Conservation (phyloP, 2,329 filamentous ascomycete species). For the Curvularia hawaiiensis region DNA sequence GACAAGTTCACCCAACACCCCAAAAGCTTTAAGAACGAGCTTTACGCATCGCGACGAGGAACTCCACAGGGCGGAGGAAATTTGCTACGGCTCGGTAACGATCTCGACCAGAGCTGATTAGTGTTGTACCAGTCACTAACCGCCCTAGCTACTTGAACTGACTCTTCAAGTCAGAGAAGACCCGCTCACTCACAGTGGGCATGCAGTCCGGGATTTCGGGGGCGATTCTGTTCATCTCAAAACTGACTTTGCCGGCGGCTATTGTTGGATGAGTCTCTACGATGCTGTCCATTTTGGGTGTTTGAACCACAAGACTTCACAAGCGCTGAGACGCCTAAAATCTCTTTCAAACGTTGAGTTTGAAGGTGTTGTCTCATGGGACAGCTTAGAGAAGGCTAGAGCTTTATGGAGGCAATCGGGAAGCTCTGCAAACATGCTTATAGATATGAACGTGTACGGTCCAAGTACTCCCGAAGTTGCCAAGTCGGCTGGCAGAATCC, state of each 20-base stretch:
- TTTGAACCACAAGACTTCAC: neutral
- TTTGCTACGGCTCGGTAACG: conserved; percentile 3
- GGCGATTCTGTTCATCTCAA: neutral
- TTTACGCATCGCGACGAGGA: neutral
- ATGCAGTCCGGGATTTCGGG: neutral
- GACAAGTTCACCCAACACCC: neutral
- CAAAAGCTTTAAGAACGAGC: neutral
- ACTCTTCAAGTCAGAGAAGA: neutral
- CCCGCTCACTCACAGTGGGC: neutral
- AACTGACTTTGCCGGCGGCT: neutral
- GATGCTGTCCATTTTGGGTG: neutral
- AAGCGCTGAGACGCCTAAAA: neutral
- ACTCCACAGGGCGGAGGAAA: neutral
- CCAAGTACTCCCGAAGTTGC: neutral
- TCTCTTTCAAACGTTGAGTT: neutral
- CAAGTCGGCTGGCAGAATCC: neutral
- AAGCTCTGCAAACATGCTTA: neutral
- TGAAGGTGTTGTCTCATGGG: neutral
- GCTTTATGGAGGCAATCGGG: neutral
- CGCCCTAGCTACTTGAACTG: neutral
- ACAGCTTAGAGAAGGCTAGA: neutral
- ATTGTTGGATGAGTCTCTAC: neutral
- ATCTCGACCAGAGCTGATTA: neutral
- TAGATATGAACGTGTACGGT: neutral
- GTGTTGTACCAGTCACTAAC: neutral